These are phyloP conservation scores for Oryza meridionalis DNA, from an alignment of 176 grass and related monocot species.

Conservation along the genomic window DNA sequence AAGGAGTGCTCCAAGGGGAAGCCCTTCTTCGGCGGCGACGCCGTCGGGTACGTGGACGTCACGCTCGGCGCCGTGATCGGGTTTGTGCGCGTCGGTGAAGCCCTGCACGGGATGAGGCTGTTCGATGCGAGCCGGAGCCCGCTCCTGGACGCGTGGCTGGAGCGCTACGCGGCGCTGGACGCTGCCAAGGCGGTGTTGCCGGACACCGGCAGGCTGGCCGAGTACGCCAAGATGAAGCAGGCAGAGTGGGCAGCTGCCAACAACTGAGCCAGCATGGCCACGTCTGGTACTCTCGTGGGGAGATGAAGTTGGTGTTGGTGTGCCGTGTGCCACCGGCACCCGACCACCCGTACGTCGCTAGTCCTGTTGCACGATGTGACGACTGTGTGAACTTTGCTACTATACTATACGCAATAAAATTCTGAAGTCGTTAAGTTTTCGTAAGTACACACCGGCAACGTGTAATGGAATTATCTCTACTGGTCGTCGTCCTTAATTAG, in stretches of 20 bases:
- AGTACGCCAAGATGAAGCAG: slow-evolving; percentile 8
- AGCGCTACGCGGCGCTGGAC: slow-evolving; percentile 39
- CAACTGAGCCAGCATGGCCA: no score
- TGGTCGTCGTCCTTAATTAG: no score
- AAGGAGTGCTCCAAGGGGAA: slow-evolving; percentile 37
- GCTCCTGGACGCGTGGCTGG: slow-evolving; percentile 52
- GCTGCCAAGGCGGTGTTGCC: slow-evolving; percentile 19
- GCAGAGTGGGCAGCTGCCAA: not conserved
- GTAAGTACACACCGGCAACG: no score
- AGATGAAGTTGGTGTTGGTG: no score
- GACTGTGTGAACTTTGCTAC: no score
- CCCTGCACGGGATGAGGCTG: not conserved
- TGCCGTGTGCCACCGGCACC: no score
- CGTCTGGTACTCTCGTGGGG: no score
- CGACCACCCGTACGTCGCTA: no score
- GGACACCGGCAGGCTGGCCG: slow-evolving; percentile 32
- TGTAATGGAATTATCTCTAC: no score
- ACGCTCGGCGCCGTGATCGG: slow-evolving; percentile 24
- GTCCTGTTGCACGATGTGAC: no score
- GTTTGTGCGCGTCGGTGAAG: not conserved
- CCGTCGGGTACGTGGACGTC: slow-evolving; percentile 50
- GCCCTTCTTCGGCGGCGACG: slow-evolving; percentile 60
- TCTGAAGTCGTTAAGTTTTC: no score
- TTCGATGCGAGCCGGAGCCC: slow-evolving; percentile 38
- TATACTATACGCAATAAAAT: no score